These are phyloP conservation scores for Rasamsonia emersonii DNA, from an alignment of 2,329 filamentous ascomycete genomes.

Conservation along the genomic window DNA sequence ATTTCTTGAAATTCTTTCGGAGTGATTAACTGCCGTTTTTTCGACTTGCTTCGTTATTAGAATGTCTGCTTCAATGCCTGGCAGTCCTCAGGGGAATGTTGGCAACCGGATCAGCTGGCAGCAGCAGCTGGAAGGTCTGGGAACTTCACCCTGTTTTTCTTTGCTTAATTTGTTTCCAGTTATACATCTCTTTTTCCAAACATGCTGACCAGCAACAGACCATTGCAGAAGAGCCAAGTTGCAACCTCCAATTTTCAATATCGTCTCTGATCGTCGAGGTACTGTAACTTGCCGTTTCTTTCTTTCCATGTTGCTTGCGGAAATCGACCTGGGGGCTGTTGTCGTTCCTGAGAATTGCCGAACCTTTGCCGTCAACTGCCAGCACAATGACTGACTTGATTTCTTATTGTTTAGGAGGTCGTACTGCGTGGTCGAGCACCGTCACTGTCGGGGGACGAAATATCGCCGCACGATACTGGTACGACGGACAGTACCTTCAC, in stretches of 20 bases:
- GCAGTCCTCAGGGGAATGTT: conserved; percentile 17
- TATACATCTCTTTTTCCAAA: conserved; percentile 3
- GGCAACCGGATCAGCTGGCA: conserved; percentile 42
- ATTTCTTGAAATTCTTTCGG: too few relatives aligned
- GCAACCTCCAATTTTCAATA: conserved; percentile 54
- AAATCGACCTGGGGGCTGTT: too few relatives aligned
- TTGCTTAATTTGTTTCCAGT: too few relatives aligned
- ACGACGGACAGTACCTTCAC: conserved; percentile 78
- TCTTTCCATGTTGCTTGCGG: conserved; percentile 14
- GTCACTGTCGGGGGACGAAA: conserved; percentile 61
- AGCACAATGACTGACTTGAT: conserved; percentile 5
- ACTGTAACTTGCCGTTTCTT: conserved; percentile 15
- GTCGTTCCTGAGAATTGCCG: conserved; percentile 4
- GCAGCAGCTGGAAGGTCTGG: conserved; percentile 48
- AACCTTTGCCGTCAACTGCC: conserved; percentile 7
- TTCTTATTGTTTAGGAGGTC: conserved; percentile 54
- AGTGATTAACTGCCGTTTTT: too few relatives aligned
- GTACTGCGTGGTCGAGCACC: conserved; percentile 81
- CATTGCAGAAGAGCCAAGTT: conserved; percentile 49
- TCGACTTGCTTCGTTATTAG: too few relatives aligned
- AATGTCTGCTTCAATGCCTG: conserved; percentile 18
- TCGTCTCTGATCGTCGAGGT: conserved; percentile 70
- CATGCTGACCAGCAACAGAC: conserved; percentile 34
- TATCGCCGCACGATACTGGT: conserved; percentile 76
- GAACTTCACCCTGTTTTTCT: too few relatives aligned